Evolutionary conservation across 345 rosid genomes (phyloP).

Genomic region (Hirschfeldia incana): DNA sequence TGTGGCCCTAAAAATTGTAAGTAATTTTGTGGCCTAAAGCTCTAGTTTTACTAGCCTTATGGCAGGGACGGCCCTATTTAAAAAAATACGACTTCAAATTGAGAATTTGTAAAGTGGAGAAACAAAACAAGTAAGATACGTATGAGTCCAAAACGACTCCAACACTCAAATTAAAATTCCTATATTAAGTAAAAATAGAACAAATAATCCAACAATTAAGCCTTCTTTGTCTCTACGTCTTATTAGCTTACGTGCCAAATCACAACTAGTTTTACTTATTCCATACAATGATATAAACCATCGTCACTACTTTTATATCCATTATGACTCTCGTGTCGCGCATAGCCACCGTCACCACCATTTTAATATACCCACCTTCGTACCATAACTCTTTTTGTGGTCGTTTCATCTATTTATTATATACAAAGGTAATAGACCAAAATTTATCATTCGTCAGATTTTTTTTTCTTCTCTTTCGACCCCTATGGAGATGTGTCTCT

Average conservation of each 20-base stretch:
- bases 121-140: background rate
- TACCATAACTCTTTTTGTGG: background rate
- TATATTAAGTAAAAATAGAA: background rate
- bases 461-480: background rate
- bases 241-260: slow-evolving; percentile 16
- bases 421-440: background rate
- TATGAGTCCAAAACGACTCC: slow-evolving; percentile 21
- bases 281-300: background rate
- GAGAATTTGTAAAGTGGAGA: background rate
- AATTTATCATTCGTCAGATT: background rate
- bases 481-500: slow-evolving; percentile 41
- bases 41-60: too few relatives aligned
- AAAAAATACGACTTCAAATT: background rate
- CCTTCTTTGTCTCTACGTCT: slow-evolving; percentile 2
- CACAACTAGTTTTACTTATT: background rate
- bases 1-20: too few relatives aligned
- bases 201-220: background rate
- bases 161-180: slow-evolving; percentile 4
- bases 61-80: too few relatives aligned
- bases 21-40: too few relatives aligned
- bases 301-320: background rate
- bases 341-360: slow-evolving; percentile 25
- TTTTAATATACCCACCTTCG: slow-evolving; percentile 1
- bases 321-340: background rate
- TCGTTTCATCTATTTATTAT: background rate